Base-by-base conservation (phyloP, 805 yeast species). In the Candida nemodendra region DNA sequence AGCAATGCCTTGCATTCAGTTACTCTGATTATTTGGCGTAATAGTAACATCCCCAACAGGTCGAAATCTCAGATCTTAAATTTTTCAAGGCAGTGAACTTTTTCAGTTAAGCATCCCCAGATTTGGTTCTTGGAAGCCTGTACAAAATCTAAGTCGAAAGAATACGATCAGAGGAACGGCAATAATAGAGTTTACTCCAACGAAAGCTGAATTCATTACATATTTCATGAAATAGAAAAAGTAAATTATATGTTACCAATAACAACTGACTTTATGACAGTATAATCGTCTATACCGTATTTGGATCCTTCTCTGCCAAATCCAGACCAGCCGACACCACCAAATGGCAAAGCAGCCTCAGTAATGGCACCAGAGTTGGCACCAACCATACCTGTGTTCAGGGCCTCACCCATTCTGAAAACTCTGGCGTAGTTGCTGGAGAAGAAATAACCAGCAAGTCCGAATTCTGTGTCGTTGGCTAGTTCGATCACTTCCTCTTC, bases 321-420 rank as follows among this genome's bases (percentile, higher is more conserved):
- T 1, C 91, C 95, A 25, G 86, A 78, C 61, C 81, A 77, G 54
- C 82, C 82, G 32, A 84, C 71, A 35, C 95, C 95, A 16, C 95
- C 95, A 53, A 80, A 81, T 30, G 86, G 85, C 44, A 79, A 55
- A n/a, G 82, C 71, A 14, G 84, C 74, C 46, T 69, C 91, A 13
- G 86, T 76, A 38, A 86, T 74, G 9, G 74, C 64, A 18, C 93
- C 93, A 9, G 88, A 77, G 62, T 86, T 86, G 40, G 78, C 79
- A 28, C 93, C 93, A 36, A 86, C 74, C 95, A 86, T 86, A 32
- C 95, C 95, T 19, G 72, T 78, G 47, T 86, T 78, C 36, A 86
- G 67, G 18, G 69, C 76, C 61, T 83, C 89, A 22, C 85, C 79
- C 7, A 82, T 76, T 38, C 72, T 67, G 61, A 79, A 71, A 7